Percentiles rank a stretch among this genome's conserved stretches.
Evolutionary conservation across 805 yeast species (phyloP).

Genomic region (Ogataea trehaloabstinens): DNA sequence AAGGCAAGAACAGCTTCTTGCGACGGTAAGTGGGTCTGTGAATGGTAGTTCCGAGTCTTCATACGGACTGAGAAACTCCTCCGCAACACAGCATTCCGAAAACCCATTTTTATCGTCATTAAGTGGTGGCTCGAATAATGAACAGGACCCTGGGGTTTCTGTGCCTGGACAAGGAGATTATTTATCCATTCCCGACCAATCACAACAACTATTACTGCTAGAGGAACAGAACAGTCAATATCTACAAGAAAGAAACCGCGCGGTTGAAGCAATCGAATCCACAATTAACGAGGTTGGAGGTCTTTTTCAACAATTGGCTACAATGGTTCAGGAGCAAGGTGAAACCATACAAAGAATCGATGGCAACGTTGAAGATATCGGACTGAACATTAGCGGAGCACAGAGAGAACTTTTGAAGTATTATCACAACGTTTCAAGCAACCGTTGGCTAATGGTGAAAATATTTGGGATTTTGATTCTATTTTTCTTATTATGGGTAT

Average conservation of each 20-base stretch:
- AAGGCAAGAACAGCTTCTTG: conserved; percentile 80
- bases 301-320: conserved; percentile 89
- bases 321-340: conserved; percentile 97
- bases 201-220: conserved; percentile 74
- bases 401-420: conserved; percentile 91
- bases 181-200: conserved; percentile 78
- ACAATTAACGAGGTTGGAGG: conserved; percentile 97
- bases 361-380: conserved; percentile 89
- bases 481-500: conserved; percentile 74
- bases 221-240: conserved; percentile 82
- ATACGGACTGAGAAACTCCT: conserved; percentile 26
- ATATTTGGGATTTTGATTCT: conserved; percentile 83
- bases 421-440: conserved; percentile 81
- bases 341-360: conserved; percentile 95
- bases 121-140: conserved; percentile 6
- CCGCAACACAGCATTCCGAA: conserved; percentile 25
- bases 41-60: conserved; percentile 19
- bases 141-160: conserved; percentile 19
- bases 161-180: conserved; percentile 46
- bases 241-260: conserved; percentile 77
- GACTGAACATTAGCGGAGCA: conserved; percentile 87
- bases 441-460: conserved; percentile 88
- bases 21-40: conserved; percentile 38
- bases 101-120: conserved; percentile 36
- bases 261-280: conserved; percentile 95